Evolutionary conservation across 805 yeast genomes (phyloP).

Genomic region (Starmerella bacillaris): DNA sequence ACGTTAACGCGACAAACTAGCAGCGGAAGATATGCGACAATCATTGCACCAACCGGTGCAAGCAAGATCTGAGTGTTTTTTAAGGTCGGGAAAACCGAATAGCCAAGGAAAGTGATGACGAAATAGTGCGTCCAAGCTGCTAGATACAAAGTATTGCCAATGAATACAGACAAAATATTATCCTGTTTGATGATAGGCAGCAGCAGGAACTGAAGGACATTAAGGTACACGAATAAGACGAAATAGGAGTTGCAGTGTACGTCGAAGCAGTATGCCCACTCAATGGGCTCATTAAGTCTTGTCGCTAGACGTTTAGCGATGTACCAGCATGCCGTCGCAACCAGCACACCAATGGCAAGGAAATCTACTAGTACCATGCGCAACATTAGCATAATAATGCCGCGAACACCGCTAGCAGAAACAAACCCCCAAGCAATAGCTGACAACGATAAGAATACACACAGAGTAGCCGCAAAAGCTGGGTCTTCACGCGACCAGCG

Average conservation of each 20-base stretch:
- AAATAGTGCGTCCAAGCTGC: slow-evolving; percentile 59
- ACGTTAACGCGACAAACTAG: neutral
- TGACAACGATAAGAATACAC: slow-evolving; percentile 46
- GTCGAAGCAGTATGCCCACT: slow-evolving; percentile 92
- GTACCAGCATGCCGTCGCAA: slow-evolving; percentile 57
- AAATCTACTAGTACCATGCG: slow-evolving; percentile 80
- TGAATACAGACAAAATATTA: slow-evolving; percentile 45
- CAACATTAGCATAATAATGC: slow-evolving; percentile 46
- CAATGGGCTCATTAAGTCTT: slow-evolving; percentile 25
- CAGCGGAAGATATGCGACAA: slow-evolving; percentile 30
- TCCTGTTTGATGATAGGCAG: slow-evolving; percentile 47
- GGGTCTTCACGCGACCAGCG: slow-evolving; percentile 89
- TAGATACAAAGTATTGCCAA: slow-evolving; percentile 67
- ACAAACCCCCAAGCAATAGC: slow-evolving; percentile 86
- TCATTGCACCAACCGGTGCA: slow-evolving; percentile 45
- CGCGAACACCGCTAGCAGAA: slow-evolving; percentile 44
- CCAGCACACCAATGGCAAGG: slow-evolving; percentile 44
- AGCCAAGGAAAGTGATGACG: slow-evolving; percentile 75
- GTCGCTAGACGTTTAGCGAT: slow-evolving; percentile 23
- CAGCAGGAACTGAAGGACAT: slow-evolving; percentile 54
- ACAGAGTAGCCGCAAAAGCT: slow-evolving; percentile 56
- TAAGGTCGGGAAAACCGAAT: slow-evolving; percentile 52
- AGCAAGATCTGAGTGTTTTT: slow-evolving; percentile 44
- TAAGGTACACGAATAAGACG: slow-evolving; percentile 57
- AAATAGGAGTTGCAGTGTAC: slow-evolving; percentile 84